Evolutionary conservation across 148 eudicot genomes (phyloP), one percentile per base, ranked within the genome.

Genomic region (Spergularia marina): DNA sequence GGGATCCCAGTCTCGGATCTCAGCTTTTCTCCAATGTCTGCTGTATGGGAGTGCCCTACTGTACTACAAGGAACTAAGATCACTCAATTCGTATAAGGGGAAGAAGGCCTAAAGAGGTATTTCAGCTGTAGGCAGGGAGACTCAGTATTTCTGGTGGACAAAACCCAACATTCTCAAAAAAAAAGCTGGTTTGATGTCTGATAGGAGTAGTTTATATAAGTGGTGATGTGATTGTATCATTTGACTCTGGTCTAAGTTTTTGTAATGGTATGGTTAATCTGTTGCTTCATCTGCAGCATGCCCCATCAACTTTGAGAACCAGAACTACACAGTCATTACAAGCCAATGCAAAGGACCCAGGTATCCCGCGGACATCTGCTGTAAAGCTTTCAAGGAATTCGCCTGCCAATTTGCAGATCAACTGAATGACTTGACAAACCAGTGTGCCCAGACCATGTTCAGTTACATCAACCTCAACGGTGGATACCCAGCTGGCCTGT

Each of bases 401-500:
- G 85, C 88, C 23, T 91, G 93, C 81, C 93, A 87, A 8, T 83
- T 78, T 3, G 69, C 81, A 0, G 79, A 67, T 11, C 53, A 78
- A 21, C 4, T 91, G 21, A 86, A 87, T 10, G 91, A 91, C 70
- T 44, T 57, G 12, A 77, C 67, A 44, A 87, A 78, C 73, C 76
- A 86, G 30, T 91, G 97, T 30, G 89, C 89, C 49, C 58, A 79
- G 13, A 87, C 84, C 44, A 79, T 91, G 86, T 85, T 87, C 83
- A 87, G 91, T 75, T 89, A 91, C 79, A 82, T 87, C 62, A 86
- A 82, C 74, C 81, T 85, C 55, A 41, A 82, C n/a, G 93, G 91
- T 2, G 88, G 85, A 17, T 89, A 89, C 76, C 92, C 96, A 0
- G 84, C 91, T 1, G 92, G 88, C 55, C 85, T 91, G 16, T 91